phyloP scores from a whole-genome alignment of 495 filamentous ascomycete species.

The Antarctomyces pellizariae region DNA sequence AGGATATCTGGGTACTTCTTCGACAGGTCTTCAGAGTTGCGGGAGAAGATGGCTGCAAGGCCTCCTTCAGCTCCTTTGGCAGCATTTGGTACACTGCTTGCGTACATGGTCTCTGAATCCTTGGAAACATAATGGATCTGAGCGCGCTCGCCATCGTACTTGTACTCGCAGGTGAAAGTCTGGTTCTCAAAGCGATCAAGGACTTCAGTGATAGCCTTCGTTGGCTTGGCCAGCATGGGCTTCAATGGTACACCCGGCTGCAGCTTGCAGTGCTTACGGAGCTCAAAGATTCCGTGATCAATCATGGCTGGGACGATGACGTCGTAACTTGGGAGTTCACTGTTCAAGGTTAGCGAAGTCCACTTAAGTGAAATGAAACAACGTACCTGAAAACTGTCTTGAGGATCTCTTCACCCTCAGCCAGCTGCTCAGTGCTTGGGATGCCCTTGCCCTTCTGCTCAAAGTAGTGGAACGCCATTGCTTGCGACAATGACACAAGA shows the following conservation, averaged over 20 bases:
- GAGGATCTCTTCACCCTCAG: constrained; percentile 59
- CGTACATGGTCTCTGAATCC: constrained; percentile 41
- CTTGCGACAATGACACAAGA: constrained; percentile 69
- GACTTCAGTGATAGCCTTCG: constrained; percentile 96
- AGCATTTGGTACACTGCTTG: constrained; percentile 23
- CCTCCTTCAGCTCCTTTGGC: constrained; percentile 35
- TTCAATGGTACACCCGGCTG: constrained; percentile 88
- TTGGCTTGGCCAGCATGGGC: constrained; percentile 96
- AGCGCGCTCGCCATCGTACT: constrained; percentile 91
- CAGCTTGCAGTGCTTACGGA: constrained; percentile 72
- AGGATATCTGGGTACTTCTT: constrained; percentile 96
- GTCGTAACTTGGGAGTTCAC: constrained; percentile 86
- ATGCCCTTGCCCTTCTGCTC: constrained; percentile 33
- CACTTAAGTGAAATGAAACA: neutral
- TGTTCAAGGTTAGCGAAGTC: constrained; percentile 15
- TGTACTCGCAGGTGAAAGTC: constrained; percentile 95
- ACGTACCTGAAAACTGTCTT: constrained; percentile 74
- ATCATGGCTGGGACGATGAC: constrained; percentile 80
- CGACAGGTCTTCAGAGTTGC: constrained; percentile 87
- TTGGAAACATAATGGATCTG: constrained; percentile 95
- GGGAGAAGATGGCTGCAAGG: constrained; percentile 76
- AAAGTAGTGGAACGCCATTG: constrained; percentile 62
- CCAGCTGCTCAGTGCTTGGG: constrained; percentile 48
- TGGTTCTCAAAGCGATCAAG: constrained; percentile 91
- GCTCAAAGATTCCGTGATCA: constrained; percentile 57